These are phyloP conservation scores for Malus domestica DNA, from an alignment of 306 rosid species.

Conservation along the genomic window DNA sequence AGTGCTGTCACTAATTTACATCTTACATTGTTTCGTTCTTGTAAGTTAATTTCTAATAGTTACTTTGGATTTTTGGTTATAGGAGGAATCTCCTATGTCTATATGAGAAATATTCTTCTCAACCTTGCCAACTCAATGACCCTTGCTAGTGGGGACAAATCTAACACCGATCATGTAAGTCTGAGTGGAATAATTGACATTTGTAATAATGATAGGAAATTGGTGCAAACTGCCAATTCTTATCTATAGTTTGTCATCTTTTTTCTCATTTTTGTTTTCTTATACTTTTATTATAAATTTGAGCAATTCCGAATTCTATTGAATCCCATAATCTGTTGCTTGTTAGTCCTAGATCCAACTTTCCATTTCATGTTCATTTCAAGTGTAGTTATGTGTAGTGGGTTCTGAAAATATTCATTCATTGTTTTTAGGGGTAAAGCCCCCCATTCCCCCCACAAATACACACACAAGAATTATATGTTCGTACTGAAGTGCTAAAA, in stretches of 20 bases:
- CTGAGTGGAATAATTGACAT: not conserved
- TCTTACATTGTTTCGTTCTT: not conserved
- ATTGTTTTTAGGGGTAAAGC: not conserved
- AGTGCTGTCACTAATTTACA: not conserved
- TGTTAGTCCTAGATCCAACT: not conserved
- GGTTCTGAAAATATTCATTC: not conserved
- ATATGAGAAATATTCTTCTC: constrained; percentile 60
- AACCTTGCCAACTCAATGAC: constrained; percentile 66
- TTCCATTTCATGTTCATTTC: not conserved
- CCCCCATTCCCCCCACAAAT: too few species aligned
- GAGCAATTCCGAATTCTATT: not conserved
- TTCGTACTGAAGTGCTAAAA: too few species aligned
- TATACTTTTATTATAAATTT: not conserved
- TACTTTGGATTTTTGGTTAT: constrained; percentile 25
- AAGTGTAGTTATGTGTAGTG: not conserved
- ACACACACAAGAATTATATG: too few species aligned
- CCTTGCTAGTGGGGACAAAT: constrained; percentile 25
- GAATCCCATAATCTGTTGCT: not conserved
- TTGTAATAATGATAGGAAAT: not conserved
- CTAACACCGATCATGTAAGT: constrained; percentile 54
- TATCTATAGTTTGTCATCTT: not conserved
- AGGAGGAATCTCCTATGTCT: constrained; percentile 57
- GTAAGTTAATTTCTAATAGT: constrained; percentile 6
- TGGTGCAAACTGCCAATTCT: not conserved
- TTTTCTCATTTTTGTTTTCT: not conserved